Conservation (phyloP, 1,284 basidiomycete genomes). For the Puccinia hordei region DNA sequence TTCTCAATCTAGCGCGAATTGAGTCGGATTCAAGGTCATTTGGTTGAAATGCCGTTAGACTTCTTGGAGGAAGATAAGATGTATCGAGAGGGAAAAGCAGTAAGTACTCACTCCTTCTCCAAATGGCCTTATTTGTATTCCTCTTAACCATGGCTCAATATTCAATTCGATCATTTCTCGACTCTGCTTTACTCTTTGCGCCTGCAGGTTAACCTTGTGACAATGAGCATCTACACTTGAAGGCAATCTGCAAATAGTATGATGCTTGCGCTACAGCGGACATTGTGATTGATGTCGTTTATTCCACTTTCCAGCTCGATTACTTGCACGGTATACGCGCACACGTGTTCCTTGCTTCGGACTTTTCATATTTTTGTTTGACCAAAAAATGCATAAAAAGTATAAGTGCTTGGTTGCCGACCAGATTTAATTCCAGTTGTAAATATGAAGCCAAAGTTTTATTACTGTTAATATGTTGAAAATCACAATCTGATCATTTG, state of each 20-base stretch:
- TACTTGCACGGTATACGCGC: background rate
- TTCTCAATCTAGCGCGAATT: slow-evolving; percentile 74
- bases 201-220: slow-evolving; percentile 38
- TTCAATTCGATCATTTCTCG: background rate
- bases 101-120: slow-evolving; percentile 13
- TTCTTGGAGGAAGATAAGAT: slow-evolving; percentile 77
- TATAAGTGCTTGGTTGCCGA: no score
- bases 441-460: no score
- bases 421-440: no score
- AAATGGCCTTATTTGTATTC: background rate
- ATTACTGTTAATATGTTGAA: no score
- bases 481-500: no score
- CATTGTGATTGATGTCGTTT: background rate
- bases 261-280: background rate
- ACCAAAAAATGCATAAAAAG: no score
- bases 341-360: no score
- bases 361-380: no score
- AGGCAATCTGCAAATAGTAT: background rate
- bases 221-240: slow-evolving; percentile 48
- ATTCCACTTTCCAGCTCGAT: background rate
- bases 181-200: background rate
- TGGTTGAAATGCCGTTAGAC: slow-evolving; percentile 69
- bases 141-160: background rate
- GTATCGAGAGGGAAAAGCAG: slow-evolving; percentile 40
- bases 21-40: slow-evolving; percentile 65